Evolutionary conservation across 1,284 basidiomycete species (phyloP), one percentile per base, ranked within the genome.

Genomic region (Golubevia pallescens): DNA sequence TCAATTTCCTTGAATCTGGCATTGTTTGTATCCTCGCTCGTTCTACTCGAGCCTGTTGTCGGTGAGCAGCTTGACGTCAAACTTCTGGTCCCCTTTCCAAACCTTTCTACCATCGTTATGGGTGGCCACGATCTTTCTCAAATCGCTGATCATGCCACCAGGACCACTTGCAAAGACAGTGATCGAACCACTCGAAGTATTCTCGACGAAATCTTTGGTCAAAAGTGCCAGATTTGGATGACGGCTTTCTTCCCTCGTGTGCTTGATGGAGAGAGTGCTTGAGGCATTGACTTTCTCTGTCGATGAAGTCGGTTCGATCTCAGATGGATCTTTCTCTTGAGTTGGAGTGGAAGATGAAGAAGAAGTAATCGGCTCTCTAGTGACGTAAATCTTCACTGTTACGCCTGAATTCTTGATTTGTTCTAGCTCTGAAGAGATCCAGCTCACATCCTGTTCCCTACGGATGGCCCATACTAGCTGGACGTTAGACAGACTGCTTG

Each of bases 151-250:
- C 68, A 70, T 63, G 38, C 42, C 66, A 19, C 66, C 68, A n/a
- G 68, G 68, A 48, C 68, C 68, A 51, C 68, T 70, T 5, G 61
- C 66, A 23, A 60, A 53, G 10, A 70, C 57, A n/a, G 20, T 58
- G 1, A 42, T 58, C n/a, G 61, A 38, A 16, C 54, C 66, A 4
- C 57, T 34, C 5, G 32, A 8, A n/a, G 21, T n/a, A 4, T 53
- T 32, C 20, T 23, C 52, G 6, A 60, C 42, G 28, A 63, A 66
- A 53, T 19, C 20, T 24, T n/a, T n/a, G 19, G 63, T 53, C 7
- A 67, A 14, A 8, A 21, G 19, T 7, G 3, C 20, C 23, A 67
- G 3, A 23, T 60, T 57, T 16, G 61, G 61, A n/a, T 59, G 55
- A 28, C 28, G 28, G 20, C 19, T 23, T 21, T 23, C 8, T 28